Evolutionary conservation across 2,329 filamentous ascomycete genomes (phyloP).

Genomic region (Chaetomium olivaceum): DNA sequence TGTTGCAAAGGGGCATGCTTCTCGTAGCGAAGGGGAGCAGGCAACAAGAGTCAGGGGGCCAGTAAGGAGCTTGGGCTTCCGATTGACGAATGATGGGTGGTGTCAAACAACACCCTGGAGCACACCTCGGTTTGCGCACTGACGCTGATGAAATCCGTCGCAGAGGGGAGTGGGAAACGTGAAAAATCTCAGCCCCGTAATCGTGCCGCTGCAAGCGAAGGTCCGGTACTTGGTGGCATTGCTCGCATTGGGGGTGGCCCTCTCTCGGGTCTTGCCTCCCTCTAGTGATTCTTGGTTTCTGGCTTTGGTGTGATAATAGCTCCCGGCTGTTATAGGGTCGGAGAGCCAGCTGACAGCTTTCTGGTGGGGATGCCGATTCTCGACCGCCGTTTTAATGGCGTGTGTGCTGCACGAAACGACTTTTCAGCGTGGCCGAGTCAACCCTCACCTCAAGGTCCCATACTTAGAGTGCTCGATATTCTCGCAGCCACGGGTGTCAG

Average conservation of each 20-base stretch:
- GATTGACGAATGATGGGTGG: conserved; percentile 23
- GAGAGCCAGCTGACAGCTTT: conserved; percentile 27
- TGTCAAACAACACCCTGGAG: conserved; percentile 18
- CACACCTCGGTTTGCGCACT: conserved; percentile 27
- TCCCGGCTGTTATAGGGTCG: conserved; percentile 23
- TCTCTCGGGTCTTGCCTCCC: conserved; percentile 4
- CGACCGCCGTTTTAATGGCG: conserved; percentile 6
- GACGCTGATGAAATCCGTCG: conserved; percentile 25
- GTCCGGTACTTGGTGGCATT: conserved; percentile 24
- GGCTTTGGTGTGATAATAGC: conserved; percentile 17
- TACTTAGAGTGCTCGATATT: not conserved
- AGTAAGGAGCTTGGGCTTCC: conserved; percentile 17
- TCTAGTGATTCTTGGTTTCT: conserved; percentile 9
- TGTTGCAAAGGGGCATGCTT: not conserved
- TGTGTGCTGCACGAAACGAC: conserved; percentile 18
- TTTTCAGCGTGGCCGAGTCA: not conserved
- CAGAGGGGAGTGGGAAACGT: conserved; percentile 6
- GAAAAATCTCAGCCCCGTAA: conserved; percentile 11
- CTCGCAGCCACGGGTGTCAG: not conserved
- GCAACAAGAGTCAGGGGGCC: not conserved
- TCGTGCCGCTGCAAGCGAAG: conserved; percentile 13
- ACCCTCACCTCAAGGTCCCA: not conserved
- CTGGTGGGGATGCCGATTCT: conserved; percentile 16
- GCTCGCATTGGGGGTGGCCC: conserved; percentile 14
- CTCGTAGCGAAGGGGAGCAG: not conserved